Percentiles rank a stretch among this genome's conserved stretches.
These are phyloP conservation scores for Botrytis galanthina DNA, from an alignment of 2,329 filamentous ascomycete species.

Conservation along the genomic window DNA sequence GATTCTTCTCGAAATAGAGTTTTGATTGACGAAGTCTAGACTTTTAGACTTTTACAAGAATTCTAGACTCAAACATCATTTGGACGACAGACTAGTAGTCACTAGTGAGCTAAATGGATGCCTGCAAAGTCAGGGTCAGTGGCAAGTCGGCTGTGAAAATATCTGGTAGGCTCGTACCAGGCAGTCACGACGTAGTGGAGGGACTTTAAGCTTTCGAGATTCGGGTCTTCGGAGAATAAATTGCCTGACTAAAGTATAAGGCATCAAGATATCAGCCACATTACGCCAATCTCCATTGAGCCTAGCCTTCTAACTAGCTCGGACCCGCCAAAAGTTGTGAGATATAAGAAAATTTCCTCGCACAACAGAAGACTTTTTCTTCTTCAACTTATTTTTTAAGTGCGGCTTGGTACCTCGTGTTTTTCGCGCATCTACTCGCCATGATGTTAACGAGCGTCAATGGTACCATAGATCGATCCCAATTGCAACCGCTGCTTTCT, in stretches of 20 bases:
- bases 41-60: neutral
- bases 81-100: neutral
- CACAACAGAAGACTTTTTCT: neutral
- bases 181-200: neutral
- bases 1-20: neutral
- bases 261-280: neutral
- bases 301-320: neutral
- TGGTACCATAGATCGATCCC: conserved; percentile 45
- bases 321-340: neutral
- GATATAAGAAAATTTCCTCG: neutral
- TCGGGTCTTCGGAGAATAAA: neutral
- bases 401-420: conserved; percentile 36
- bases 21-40: neutral
- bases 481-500: conserved; percentile 68
- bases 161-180: too few species aligned
- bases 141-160: neutral
- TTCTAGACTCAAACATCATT: neutral
- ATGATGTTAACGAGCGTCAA: conserved; percentile 40
- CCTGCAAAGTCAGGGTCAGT: neutral
- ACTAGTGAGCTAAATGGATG: too few species aligned
- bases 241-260: neutral
- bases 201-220: neutral
- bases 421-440: conserved; percentile 12
- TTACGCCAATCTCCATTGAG: neutral
- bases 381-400: conserved; percentile 26